phyloP scores from a whole-genome alignment of 2,329 filamentous ascomycete species.

The Beauveria varroae region DNA sequence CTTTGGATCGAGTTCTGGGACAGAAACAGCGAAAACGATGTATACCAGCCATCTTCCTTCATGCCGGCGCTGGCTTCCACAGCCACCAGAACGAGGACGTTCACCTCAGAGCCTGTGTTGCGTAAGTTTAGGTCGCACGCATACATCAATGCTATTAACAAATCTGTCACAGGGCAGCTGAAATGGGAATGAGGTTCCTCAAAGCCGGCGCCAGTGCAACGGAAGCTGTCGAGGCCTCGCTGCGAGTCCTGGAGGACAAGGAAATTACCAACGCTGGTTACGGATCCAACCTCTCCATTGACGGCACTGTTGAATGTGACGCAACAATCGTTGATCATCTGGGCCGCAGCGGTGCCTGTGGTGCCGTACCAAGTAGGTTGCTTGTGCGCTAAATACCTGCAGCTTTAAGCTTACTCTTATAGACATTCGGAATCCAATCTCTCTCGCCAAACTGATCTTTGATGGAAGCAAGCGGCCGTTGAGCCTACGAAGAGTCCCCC shows the following conservation, averaged over 20 bases:
- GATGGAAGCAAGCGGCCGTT: constrained; percentile 68
- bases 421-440: constrained; percentile 93
- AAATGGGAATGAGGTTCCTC: constrained; percentile 73
- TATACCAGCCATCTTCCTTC: constrained; percentile 78
- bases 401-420: constrained; percentile 14
- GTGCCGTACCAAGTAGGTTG: constrained; percentile 75
- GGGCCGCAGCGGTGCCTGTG: constrained; percentile 87
- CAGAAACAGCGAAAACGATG: constrained; percentile 26
- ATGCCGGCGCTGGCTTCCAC: constrained; percentile 92
- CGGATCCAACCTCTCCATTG: constrained; percentile 87
- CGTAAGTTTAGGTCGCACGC: constrained; percentile 48
- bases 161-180: constrained; percentile 58
- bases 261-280: constrained; percentile 96
- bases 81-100: constrained; percentile 76
- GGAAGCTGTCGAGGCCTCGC: constrained; percentile 83
- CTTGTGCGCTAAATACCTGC: background rate
- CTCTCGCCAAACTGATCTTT: constrained; percentile 74
- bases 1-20: constrained; percentile 32
- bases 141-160: background rate
- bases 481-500: constrained; percentile 82
- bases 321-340: constrained; percentile 87
- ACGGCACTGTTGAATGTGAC: constrained; percentile 90
- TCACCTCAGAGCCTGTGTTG: constrained; percentile 79
- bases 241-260: constrained; percentile 81
- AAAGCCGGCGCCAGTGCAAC: constrained; percentile 71